Evolutionary conservation across 1,139 yeast species (phyloP).

Genomic region (Kodamaea fungicola): DNA sequence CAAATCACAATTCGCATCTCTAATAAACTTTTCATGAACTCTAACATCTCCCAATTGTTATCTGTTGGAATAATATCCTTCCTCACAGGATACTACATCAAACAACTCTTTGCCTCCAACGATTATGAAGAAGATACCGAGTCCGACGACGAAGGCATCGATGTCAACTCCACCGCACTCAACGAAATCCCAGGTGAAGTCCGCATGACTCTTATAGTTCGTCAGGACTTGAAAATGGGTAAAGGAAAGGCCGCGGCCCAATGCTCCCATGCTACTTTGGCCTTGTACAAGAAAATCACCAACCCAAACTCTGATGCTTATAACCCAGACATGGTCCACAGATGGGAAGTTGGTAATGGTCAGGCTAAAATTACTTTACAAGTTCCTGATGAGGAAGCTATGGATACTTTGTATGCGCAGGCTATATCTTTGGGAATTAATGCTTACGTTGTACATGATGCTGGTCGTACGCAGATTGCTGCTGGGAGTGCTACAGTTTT

Average conservation of each 20-base stretch:
- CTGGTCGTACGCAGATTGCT: constrained; percentile 94
- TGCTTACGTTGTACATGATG: constrained; percentile 83
- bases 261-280: constrained; percentile 95
- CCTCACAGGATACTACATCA: constrained; percentile 24
- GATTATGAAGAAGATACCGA: constrained; percentile 29
- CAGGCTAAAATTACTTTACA: constrained; percentile 95
- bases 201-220: constrained; percentile 81
- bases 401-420: constrained; percentile 74
- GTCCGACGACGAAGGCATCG: constrained; percentile 47
- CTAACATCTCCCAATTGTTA: constrained; percentile 12
- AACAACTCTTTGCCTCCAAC: constrained; percentile 19
- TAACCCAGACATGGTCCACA: constrained; percentile 55
- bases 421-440: constrained; percentile 81
- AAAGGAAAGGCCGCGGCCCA: constrained; percentile 98
- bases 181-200: constrained; percentile 75
- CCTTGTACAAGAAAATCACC: constrained; percentile 72
- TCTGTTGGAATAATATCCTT: constrained; percentile 23
- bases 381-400: constrained; percentile 67
- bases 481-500: constrained; percentile 94
- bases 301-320: constrained; percentile 51
- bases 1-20: background rate
- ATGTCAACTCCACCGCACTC: constrained; percentile 53
- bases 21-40: constrained; percentile 1
- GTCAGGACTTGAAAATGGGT: constrained; percentile 88
- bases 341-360: constrained; percentile 78